Evolutionary conservation across 78 protist genomes (phyloP).

Genomic region (Tieghemostelium lacteum): DNA sequence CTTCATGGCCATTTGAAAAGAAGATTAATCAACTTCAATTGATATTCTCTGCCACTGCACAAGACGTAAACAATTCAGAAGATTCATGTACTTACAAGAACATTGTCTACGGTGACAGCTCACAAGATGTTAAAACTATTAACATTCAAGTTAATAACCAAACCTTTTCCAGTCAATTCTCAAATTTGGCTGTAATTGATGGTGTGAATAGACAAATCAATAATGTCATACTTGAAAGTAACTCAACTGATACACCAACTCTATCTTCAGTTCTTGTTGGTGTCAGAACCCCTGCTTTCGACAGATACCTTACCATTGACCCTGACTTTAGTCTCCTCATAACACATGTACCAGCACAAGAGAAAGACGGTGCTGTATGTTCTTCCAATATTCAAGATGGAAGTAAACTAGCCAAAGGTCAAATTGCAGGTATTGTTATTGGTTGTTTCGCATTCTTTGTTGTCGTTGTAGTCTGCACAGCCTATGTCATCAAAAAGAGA

Average conservation of each 20-base stretch:
- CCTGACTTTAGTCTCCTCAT: slow-evolving; percentile 1
- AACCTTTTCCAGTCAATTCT: neutral
- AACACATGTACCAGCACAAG: neutral
- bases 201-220: neutral
- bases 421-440: no score
- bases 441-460: no score
- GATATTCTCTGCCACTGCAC: neutral
- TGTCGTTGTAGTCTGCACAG: no score
- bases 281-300: neutral
- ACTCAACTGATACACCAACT: neutral
- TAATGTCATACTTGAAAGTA: neutral
- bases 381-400: no score
- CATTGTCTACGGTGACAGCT: neutral
- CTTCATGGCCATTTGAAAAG: no score
- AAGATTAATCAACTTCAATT: no score
- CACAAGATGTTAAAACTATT: neutral
- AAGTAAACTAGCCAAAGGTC: no score
- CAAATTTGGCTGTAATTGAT: neutral
- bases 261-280: neutral
- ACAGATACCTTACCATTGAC: neutral
- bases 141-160: neutral
- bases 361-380: no score
- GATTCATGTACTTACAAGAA: slow-evolving; percentile 31
- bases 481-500: no score
- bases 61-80: neutral